Evolutionary conservation across 805 yeast species (phyloP), one percentile per base, ranked within the genome.

Genomic region (Komagataella ulmi): DNA sequence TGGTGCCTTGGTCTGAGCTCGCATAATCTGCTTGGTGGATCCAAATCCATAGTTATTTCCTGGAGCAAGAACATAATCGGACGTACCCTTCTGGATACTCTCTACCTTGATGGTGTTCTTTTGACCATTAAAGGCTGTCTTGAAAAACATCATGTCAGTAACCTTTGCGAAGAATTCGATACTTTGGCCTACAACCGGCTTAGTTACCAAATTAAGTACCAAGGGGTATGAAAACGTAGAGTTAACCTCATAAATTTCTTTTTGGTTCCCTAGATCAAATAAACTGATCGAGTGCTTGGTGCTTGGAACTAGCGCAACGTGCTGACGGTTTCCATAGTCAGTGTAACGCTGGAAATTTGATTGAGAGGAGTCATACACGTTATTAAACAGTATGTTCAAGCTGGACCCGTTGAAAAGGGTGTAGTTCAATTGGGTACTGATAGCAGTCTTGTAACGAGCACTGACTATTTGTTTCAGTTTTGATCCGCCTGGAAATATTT

Each of bases 31-130:
- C 57, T 65, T 59, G 40, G 66, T 57, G 3, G 58, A 50, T 6
- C 79, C 80, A n/a, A 56, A 55, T 1, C 81, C 81, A 54, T 66
- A 62, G 55, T 76, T 75, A 2, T 79, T 79, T 7, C 53, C 47
- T n/a, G 73, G 73, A 6, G 75, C 64, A 3, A 75, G 47, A 1
- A 72, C 67, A 56, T 63, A 75, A 7, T 55, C 54, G 0, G 81
- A 73, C 2, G 74, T 66, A 19, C 81, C 82, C 47, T 70, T 68
- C 55, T 76, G 79, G 21, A 55, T 54, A 7, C 64, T 60, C 24
- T 56, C 52, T 23, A 67, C 54, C 8, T 62, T 55, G 51, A 69
- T 50, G 3, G 64, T 51, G 44, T 53, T 46, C 18, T 54, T 30
- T 30, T 10, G 17, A 47, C 65, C 63, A 54, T 64, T 51, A 17